Conservation (phyloP, 495 filamentous ascomycete genomes). For the Pyronema omphalodes region DNA sequence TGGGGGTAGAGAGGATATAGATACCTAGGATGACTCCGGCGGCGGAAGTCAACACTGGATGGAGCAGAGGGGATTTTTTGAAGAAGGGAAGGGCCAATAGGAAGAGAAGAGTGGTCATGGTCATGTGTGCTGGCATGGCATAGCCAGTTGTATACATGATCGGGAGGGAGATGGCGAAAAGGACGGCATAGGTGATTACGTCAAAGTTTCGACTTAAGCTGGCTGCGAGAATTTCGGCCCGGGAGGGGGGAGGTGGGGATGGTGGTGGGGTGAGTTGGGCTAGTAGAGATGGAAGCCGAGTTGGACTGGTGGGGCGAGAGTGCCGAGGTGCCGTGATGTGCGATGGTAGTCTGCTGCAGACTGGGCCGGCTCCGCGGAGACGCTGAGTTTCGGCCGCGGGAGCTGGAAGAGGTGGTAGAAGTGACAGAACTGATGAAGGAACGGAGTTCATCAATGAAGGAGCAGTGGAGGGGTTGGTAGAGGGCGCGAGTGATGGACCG, state of each 20-base stretch:
- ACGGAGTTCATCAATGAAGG: too few species aligned
- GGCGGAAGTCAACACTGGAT: conserved; percentile 35
- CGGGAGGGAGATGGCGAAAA: conserved; percentile 32
- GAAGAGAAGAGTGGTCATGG: conserved; percentile 33
- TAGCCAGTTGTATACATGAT: conserved; percentile 33
- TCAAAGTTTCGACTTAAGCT: conserved; percentile 29
- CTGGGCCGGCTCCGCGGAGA: conserved; percentile 25
- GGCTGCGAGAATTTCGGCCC: conserved; percentile 31
- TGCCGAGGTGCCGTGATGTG: conserved; percentile 8
- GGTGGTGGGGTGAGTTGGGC: background rate
- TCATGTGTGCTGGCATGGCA: conserved; percentile 35
- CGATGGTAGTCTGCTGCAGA: background rate
- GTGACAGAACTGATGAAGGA: background rate
- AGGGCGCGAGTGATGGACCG: background rate
- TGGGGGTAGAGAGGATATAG: conserved; percentile 30
- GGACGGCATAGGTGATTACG: conserved; percentile 27
- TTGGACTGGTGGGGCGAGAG: conserved; percentile 6
- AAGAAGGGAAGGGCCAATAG: conserved; percentile 29
- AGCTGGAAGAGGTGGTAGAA: conserved; percentile 10
- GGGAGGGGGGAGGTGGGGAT: conserved; percentile 20
- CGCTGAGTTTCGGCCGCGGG: conserved; percentile 26
- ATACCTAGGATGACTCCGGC: conserved; percentile 29
- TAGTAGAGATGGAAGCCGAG: conserved; percentile 9
- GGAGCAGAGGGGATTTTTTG: conserved; percentile 28
- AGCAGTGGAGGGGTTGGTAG: background rate